Evolutionary conservation across 306 rosid genomes (phyloP).

Genomic region (Dicorynia guianensis): DNA sequence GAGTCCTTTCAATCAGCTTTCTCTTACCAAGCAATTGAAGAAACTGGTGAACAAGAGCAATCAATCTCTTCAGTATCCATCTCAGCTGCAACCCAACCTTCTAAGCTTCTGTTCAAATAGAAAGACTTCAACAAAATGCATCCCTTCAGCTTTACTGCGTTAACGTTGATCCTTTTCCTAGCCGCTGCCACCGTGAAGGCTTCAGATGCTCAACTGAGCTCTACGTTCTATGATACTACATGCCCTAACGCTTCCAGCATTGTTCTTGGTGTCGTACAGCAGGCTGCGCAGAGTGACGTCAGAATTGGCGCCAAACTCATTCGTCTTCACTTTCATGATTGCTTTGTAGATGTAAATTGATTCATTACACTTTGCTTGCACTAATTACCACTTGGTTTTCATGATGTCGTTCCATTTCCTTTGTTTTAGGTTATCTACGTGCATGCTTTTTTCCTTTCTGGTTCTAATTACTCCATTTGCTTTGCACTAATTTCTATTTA

Average conservation of each 20-base stretch:
- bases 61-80: not conserved
- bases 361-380: too few species aligned
- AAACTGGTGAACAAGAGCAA: too few species aligned
- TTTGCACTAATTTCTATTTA: too few species aligned
- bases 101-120: not conserved
- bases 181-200: not conserved
- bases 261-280: constrained; percentile 9
- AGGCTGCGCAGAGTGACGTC: constrained; percentile 27
- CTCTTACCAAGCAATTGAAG: too few species aligned
- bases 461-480: too few species aligned
- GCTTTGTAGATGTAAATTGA: constrained; percentile 19
- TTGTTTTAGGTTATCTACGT: not conserved
- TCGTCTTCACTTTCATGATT: not conserved
- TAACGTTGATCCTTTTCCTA: not conserved
- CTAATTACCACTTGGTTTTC: not conserved
- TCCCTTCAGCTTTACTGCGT: not conserved
- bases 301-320: constrained; percentile 32
- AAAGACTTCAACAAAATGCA: not conserved
- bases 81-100: not conserved
- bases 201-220: constrained; percentile 15
- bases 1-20: too few species aligned
- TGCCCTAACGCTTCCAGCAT: constrained; percentile 24
- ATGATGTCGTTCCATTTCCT: not conserved
- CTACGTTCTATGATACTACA: constrained; percentile 17
- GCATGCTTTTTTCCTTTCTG: not conserved